A percentile compares a stretch with the other conserved stretches of the same genome.
phyloP scores from a whole-genome alignment of 225 moss, liverwort and hornwort genomes.

The Rhytidiadelphus loreus region DNA sequence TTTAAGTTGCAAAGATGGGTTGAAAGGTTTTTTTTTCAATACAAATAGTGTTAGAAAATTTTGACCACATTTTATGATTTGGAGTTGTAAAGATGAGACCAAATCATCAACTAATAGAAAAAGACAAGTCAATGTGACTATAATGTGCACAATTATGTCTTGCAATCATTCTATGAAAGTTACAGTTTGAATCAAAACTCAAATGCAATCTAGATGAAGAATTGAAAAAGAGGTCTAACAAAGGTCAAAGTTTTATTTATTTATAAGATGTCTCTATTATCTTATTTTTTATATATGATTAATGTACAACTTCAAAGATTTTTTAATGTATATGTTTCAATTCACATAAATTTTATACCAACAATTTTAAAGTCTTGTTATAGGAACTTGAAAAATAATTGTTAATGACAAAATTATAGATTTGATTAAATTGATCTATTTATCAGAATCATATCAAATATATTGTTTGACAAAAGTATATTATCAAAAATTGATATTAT shows the following conservation, averaged over 20 bases:
- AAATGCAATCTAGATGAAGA: not conserved
- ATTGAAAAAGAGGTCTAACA: not conserved
- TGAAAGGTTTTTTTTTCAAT: too few relatives aligned
- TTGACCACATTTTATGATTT: not conserved
- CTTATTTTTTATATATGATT: too few relatives aligned
- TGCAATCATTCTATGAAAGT: too few relatives aligned
- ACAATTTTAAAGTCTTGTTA: not conserved
- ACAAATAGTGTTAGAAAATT: not conserved
- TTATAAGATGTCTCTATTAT: not conserved
- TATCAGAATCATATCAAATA: not conserved
- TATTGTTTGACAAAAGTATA: not conserved
- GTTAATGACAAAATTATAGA: not conserved
- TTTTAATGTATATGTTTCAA: not conserved
- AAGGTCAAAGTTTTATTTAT: fast-evolving
- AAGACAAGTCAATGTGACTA: not conserved
- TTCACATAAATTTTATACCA: not conserved
- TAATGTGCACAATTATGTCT: not conserved
- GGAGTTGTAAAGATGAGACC: not conserved
- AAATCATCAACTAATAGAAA: not conserved
- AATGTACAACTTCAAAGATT: not conserved
- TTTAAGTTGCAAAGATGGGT: not conserved
- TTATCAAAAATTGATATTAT: not conserved
- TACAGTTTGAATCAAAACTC: too few relatives aligned
- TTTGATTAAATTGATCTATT: too few relatives aligned
- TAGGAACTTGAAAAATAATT: not conserved